phyloP scores from a whole-genome alignment of 2,329 filamentous ascomycete species.

The Penicillium hordei region DNA sequence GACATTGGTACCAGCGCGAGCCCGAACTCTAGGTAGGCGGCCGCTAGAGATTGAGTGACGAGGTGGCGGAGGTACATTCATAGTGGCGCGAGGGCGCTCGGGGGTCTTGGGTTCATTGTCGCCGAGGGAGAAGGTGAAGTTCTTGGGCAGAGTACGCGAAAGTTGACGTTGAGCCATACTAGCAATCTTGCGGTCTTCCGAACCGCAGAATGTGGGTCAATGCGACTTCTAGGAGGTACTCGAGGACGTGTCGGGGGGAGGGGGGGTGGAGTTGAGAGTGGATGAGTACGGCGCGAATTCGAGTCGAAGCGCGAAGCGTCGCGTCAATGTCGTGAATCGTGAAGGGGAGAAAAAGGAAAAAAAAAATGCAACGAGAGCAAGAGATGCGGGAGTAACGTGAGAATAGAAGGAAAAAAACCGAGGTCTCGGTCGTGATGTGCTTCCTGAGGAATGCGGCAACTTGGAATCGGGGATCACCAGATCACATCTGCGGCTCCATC shows the following conservation, averaged over 20 bases:
- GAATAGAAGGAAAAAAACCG: constrained; percentile 13
- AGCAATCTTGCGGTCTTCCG: constrained; percentile 6
- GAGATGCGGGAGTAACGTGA: constrained; percentile 5
- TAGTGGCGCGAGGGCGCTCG: constrained; percentile 40
- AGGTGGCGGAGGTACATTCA: constrained; percentile 46
- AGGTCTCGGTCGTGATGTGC: constrained; percentile 14
- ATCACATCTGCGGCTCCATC: constrained; percentile 30
- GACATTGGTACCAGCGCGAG: constrained; percentile 40
- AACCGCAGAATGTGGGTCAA: constrained; percentile 12
- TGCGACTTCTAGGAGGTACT: constrained; percentile 10
- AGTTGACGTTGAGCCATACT: constrained; percentile 43
- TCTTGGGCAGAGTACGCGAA: constrained; percentile 49
- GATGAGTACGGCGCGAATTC: constrained; percentile 9
- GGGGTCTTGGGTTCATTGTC: constrained; percentile 44
- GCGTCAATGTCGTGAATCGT: constrained; percentile 26
- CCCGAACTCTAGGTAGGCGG: constrained; percentile 42
- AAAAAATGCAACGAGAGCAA: constrained; percentile 21
- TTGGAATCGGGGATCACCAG: constrained; percentile 26
- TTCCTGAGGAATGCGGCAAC: constrained; percentile 26
- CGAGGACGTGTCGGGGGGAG: constrained; percentile 5
- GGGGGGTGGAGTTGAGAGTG: background rate
- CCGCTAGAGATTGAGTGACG: constrained; percentile 45
- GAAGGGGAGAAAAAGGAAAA: constrained; percentile 14
- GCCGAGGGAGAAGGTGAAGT: constrained; percentile 45
- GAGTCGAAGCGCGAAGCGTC: constrained; percentile 17